Percentiles rank a stretch among this genome's conserved stretches.
Conservation (phyloP, 805 yeast species). For the Scheffersomyces lignosus region DNA sequence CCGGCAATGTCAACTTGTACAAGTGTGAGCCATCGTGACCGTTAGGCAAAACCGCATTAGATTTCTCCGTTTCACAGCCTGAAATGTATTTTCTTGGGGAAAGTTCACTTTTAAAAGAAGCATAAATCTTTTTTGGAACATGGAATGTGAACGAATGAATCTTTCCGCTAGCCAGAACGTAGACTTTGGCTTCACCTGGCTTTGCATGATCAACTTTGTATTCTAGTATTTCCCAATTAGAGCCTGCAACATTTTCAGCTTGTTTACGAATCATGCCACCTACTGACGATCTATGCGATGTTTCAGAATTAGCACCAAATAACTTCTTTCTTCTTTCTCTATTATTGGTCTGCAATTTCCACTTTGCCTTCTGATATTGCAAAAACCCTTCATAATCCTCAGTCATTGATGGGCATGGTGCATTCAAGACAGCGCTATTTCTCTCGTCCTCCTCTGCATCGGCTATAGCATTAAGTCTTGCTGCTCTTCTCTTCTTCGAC, state of each 20-base stretch:
- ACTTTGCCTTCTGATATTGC: constrained; percentile 77
- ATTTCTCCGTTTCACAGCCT: constrained; percentile 57
- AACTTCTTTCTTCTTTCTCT: constrained; percentile 70
- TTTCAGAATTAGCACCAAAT: constrained; percentile 65
- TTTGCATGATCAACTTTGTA: constrained; percentile 51
- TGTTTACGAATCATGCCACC: constrained; percentile 72
- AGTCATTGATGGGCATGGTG: constrained; percentile 63
- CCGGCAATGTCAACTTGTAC: constrained; percentile 69
- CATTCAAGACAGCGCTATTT: constrained; percentile 47
- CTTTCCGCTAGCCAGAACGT: constrained; percentile 64
- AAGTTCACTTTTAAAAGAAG: constrained; percentile 57
- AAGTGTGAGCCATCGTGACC: constrained; percentile 56
- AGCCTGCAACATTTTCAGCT: constrained; percentile 74
- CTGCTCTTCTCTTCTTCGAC: constrained; percentile 44
- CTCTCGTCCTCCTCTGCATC: constrained; percentile 48
- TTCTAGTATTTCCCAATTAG: constrained; percentile 85
- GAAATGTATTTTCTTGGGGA: constrained; percentile 43
- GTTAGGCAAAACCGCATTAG: constrained; percentile 66
- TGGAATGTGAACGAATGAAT: constrained; percentile 72
- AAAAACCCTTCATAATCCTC: constrained; percentile 71
- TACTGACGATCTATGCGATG: constrained; percentile 58
- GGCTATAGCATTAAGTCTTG: constrained; percentile 14
- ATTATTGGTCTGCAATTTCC: constrained; percentile 77
- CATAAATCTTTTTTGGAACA: constrained; percentile 70
- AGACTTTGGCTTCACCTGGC: constrained; percentile 80